phyloP scores from a whole-genome alignment of 176 grass and related monocot species.

The Triticum turgidum region DNA sequence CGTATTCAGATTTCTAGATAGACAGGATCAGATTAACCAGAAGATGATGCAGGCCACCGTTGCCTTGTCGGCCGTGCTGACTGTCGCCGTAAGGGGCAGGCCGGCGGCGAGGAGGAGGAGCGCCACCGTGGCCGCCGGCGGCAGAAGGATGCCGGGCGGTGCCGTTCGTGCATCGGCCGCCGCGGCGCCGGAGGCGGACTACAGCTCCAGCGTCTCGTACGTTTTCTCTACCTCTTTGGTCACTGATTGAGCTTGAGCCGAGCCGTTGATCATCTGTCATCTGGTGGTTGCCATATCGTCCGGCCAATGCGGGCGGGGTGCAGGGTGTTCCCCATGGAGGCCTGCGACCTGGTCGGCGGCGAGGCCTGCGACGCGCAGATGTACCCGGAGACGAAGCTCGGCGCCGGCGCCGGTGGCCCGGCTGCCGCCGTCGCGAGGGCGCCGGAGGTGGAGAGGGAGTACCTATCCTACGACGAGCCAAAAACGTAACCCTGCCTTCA shows the following conservation, averaged over 20 bases:
- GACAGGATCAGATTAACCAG: not conserved
- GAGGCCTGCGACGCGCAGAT: slow-evolving; percentile 60
- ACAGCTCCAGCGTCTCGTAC: not conserved
- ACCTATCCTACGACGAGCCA: slow-evolving; percentile 58
- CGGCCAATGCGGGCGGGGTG: no score
- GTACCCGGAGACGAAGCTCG: slow-evolving; percentile 69
- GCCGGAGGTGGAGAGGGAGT: slow-evolving; percentile 63
- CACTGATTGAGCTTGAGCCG: no score
- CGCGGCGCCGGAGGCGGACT: not conserved
- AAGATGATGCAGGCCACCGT: not conserved
- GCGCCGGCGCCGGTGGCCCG: no score
- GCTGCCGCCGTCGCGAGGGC: not conserved
- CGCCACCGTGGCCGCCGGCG: not conserved
- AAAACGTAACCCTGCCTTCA: slow-evolving; percentile 50
- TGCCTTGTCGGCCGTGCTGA: not conserved
- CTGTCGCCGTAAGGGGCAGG: not conserved
- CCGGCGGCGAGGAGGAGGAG: not conserved
- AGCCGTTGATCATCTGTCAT: no score
- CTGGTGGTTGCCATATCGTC: no score
- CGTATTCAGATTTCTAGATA: not conserved
- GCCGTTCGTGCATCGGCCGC: not conserved
- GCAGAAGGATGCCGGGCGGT: not conserved
- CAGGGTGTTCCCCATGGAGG: slow-evolving; percentile 92
- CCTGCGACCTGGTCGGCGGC: slow-evolving; percentile 72
- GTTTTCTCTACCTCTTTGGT: not conserved